A percentile compares a stretch with the other conserved stretches of the same genome.
Evolutionary conservation across 1,284 basidiomycete genomes (phyloP).

Genomic region (Cutaneotrichosporon sp.): DNA sequence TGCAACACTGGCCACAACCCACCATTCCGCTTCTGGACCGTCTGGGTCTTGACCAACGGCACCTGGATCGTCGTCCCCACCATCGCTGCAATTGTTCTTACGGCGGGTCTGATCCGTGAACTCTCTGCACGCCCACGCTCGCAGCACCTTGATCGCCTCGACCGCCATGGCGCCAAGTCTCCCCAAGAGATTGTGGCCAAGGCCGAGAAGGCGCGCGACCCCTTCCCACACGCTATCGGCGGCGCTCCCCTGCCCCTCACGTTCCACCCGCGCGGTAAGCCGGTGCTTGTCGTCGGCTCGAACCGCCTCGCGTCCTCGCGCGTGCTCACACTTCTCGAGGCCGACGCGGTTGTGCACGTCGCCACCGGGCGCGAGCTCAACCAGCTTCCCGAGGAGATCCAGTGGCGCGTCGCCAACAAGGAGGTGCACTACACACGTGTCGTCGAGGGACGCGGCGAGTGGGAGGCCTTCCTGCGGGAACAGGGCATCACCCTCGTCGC

Average conservation of each 20-base stretch:
- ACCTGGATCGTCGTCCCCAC: conserved; percentile 44
- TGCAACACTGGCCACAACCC: conserved; percentile 76
- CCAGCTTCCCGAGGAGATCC: conserved; percentile 67
- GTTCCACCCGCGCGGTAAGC: conserved; percentile 60
- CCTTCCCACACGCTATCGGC: conserved; percentile 43
- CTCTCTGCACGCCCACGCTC: conserved; percentile 14
- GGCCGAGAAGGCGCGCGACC: conserved; percentile 4
- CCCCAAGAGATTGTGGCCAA: neutral
- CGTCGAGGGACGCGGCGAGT: conserved; percentile 20
- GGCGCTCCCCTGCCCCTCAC: conserved; percentile 79
- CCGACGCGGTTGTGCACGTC: conserved; percentile 71
- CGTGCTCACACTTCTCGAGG: conserved; percentile 77
- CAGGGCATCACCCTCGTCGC: conserved; percentile 61
- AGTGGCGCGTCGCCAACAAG: conserved; percentile 61
- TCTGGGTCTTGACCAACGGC: conserved; percentile 76
- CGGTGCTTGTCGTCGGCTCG: conserved; percentile 71
- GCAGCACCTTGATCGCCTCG: neutral
- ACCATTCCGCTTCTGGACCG: conserved; percentile 56
- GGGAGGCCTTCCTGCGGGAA: conserved; percentile 22
- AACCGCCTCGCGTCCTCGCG: conserved; percentile 74
- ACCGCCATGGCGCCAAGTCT: neutral
- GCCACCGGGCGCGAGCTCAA: conserved; percentile 54
- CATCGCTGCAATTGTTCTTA: conserved; percentile 37
- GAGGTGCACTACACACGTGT: conserved; percentile 59
- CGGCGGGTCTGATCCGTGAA: conserved; percentile 33